Base-by-base conservation (phyloP, 345 rosid genomes). In the Dovyalis caffra region DNA sequence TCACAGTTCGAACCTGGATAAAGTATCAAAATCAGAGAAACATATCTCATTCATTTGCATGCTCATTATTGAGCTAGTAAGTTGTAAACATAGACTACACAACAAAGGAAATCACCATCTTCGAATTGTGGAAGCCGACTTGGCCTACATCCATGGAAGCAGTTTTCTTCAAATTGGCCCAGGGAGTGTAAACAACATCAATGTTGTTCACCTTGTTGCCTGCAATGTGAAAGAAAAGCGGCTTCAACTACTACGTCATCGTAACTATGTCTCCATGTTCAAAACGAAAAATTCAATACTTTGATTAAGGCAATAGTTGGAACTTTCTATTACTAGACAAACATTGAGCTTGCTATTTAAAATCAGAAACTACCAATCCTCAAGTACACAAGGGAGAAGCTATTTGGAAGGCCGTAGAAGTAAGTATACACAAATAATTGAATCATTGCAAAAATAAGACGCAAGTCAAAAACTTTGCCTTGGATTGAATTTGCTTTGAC, bases 111-210 rank as follows among this genome's bases (percentile, higher is more conserved):
- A 70, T 87, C 80, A 89, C 99, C 96, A 87, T 89, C 88, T 89
- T 95, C 1, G 97, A 45, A 81, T 87, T 90, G 85, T 91, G 87
- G 85, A 95, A 95, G 75, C 98, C 97, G 75, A 95, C 97, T 91
- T 95, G 99, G 43, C 99, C 99, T 73, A 93, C 98, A 82, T 95
- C 98, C 99, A 95, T 95, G 68, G 98, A 90, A 65, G 97, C 88
- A 65, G 97, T 91, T 83, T 93, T 95, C 92, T 90, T 95, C 83
- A 95, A 87, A 83, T 95, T 93, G 56, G 90, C 77, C 99, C 99
- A 95, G 1, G 96, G 96, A 71, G 98, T 95, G 85, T 95, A 95
- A 72, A 95, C 99, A 76, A 95, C 97, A 85, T 95, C 98, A 9
- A 95, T 81, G 61, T 90, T 90, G 78, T 95, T 95, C 84, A 91